These are phyloP conservation scores for Magnusiomyces fungicola DNA, from an alignment of 1,139 yeast species.

Conservation along the genomic window DNA sequence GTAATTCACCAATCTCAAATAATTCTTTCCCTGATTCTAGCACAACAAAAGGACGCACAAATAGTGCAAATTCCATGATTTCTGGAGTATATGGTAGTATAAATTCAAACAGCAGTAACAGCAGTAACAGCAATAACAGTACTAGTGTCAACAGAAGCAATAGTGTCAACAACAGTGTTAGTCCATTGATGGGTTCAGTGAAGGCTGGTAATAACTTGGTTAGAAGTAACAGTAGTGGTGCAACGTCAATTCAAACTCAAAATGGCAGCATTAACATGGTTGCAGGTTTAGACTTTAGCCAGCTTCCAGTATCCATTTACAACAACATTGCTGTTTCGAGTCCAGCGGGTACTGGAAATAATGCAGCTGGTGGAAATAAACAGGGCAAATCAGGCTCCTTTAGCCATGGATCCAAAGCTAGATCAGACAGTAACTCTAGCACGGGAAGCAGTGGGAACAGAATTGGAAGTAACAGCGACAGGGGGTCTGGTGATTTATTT, in stretches of 20 bases:
- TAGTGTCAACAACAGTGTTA: constrained; percentile 1
- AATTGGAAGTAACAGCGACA: no score
- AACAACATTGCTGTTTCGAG: neutral
- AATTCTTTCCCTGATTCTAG: no score
- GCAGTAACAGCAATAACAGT: neutral
- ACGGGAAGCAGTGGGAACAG: no score
- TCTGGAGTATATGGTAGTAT: no score
- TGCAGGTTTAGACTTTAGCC: neutral
- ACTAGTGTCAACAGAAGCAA: neutral
- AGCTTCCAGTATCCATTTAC: neutral
- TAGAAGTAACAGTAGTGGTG: neutral
- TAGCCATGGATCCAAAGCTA: neutral
- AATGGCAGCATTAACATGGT: neutral
- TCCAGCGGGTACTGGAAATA: neutral
- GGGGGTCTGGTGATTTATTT: neutral
- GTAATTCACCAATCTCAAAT: no score
- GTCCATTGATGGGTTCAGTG: neutral
- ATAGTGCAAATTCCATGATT: no score
- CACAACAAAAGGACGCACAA: no score
- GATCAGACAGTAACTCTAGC: neutral
- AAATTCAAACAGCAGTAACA: neutral
- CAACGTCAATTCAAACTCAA: no score
- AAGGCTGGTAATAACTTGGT: neutral
- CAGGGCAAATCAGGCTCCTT: neutral
- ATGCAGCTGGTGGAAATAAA: neutral